These are phyloP conservation scores for Pichia sp. DNA, from an alignment of 1,139 yeast species.

Conservation along the genomic window DNA sequence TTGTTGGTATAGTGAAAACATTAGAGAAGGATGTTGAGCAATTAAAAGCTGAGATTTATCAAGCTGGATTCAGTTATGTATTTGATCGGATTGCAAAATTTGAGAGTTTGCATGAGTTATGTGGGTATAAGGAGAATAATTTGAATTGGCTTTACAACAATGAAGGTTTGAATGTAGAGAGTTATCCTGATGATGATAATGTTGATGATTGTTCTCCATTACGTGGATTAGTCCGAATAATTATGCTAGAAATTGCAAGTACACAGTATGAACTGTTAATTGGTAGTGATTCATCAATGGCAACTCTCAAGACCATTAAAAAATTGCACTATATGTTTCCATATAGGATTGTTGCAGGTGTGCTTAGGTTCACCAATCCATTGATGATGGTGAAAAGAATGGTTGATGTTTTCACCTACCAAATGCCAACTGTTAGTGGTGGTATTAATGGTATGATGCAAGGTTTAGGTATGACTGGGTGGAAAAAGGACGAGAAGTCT, in stretches of 20 bases:
- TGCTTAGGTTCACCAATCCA: slow-evolving; percentile 77
- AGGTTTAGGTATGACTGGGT: slow-evolving; percentile 10
- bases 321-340: slow-evolving; percentile 73
- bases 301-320: slow-evolving; percentile 58
- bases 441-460: slow-evolving; percentile 14
- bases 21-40: slow-evolving; percentile 46
- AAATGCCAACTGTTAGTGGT: slow-evolving; percentile 37
- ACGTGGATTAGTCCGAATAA: slow-evolving; percentile 69
- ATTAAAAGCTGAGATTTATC: slow-evolving; percentile 44
- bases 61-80: slow-evolving; percentile 35
- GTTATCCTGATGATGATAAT: neutral
- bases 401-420: slow-evolving; percentile 72
- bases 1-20: slow-evolving; percentile 40
- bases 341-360: slow-evolving; percentile 64
- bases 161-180: too few species aligned
- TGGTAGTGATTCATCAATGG: slow-evolving; percentile 74
- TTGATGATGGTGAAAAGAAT: slow-evolving; percentile 71
- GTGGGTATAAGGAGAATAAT: slow-evolving; percentile 4
- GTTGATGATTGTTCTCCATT: slow-evolving; percentile 46
- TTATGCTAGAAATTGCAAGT: slow-evolving; percentile 74
- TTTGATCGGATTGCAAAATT: slow-evolving; percentile 58
- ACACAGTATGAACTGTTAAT: slow-evolving; percentile 72
- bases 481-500: slow-evolving; percentile 3
- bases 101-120: slow-evolving; percentile 46
- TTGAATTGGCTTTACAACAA: neutral